Evolutionary conservation across 192 early-diverging fungal species (phyloP).

Genomic region (Coemansia javaensis): DNA sequence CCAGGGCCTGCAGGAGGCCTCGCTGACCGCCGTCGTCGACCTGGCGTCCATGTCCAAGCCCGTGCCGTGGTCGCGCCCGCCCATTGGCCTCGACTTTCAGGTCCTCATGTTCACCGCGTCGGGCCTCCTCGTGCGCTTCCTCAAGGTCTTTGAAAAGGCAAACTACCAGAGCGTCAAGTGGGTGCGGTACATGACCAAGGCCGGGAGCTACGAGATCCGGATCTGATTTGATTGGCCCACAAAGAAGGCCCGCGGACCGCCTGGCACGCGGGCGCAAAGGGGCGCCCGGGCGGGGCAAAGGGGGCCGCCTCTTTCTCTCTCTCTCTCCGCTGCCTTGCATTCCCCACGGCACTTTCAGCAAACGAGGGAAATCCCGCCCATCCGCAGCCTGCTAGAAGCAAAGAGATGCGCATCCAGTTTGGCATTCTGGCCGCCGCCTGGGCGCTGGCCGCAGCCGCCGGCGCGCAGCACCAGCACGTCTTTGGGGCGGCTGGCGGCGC

Average conservation of each 20-base stretch:
- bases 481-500: conserved; percentile 1
- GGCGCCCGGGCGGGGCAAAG: no score
- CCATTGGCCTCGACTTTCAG: conserved; percentile 83
- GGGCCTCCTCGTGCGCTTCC: conserved; percentile 90
- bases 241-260: no score
- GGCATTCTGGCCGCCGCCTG: no score
- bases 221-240: no score
- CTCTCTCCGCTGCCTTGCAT: no score
- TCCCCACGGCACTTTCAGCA: no score
- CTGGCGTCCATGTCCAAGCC: conserved; percentile 78
- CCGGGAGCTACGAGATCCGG: conserved; percentile 52
- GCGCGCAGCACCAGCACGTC: conserved; percentile 7
- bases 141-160: conserved; percentile 97
- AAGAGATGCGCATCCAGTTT: no score
- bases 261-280: no score
- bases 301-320: no score
- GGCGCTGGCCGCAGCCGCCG: conserved; percentile 4
- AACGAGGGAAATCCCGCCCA: no score
- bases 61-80: conserved; percentile 90
- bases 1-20: conserved; percentile 84
- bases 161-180: conserved; percentile 97
- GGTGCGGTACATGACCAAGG: conserved; percentile 98
- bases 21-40: conserved; percentile 77
- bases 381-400: no score
- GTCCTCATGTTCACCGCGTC: conserved; percentile 97